phyloP scores from a whole-genome alignment of 2,329 filamentous ascomycete genomes.

The Colletotrichum navitas region DNA sequence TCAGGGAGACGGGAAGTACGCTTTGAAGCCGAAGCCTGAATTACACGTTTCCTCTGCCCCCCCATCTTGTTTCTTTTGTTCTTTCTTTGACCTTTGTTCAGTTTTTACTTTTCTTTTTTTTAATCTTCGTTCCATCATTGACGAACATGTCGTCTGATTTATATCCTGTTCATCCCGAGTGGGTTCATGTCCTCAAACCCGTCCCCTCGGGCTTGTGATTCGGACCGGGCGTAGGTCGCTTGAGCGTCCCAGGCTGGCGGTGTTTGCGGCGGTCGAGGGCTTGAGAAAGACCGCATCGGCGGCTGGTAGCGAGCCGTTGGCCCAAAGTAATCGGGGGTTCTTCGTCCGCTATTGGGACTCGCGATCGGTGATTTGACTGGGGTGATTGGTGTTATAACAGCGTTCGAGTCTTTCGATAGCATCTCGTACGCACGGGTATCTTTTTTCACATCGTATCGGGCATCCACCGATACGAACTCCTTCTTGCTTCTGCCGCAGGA shows the following conservation, averaged over 20 bases:
- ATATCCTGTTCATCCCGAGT: constrained; percentile 69
- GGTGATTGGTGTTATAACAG: constrained; percentile 65
- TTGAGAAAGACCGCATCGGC: constrained; percentile 68
- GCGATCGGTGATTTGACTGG: constrained; percentile 52
- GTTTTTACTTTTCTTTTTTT: constrained; percentile 17
- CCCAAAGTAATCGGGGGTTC: constrained; percentile 69
- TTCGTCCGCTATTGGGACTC: constrained; percentile 54
- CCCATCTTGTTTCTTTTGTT: not conserved
- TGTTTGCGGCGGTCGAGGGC: constrained; percentile 62
- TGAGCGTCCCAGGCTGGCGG: constrained; percentile 57
- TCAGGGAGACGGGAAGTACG: constrained; percentile 5
- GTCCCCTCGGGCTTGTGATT: constrained; percentile 44
- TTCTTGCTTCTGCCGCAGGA: constrained; percentile 66
- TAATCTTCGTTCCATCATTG: constrained; percentile 24
- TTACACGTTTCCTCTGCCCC: not conserved
- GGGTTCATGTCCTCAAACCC: constrained; percentile 63
- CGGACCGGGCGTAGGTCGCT: constrained; percentile 54
- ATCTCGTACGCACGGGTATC: constrained; percentile 83
- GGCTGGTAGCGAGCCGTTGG: constrained; percentile 67
- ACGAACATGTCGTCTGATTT: constrained; percentile 38
- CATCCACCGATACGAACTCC: constrained; percentile 93
- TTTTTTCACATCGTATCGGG: constrained; percentile 71
- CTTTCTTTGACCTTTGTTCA: constrained; percentile 10
- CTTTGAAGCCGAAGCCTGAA: constrained; percentile 14
- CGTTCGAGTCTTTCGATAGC: constrained; percentile 72